Conservation (phyloP, 1,284 basidiomycete genomes). For the Ceratobasidium sp. region DNA sequence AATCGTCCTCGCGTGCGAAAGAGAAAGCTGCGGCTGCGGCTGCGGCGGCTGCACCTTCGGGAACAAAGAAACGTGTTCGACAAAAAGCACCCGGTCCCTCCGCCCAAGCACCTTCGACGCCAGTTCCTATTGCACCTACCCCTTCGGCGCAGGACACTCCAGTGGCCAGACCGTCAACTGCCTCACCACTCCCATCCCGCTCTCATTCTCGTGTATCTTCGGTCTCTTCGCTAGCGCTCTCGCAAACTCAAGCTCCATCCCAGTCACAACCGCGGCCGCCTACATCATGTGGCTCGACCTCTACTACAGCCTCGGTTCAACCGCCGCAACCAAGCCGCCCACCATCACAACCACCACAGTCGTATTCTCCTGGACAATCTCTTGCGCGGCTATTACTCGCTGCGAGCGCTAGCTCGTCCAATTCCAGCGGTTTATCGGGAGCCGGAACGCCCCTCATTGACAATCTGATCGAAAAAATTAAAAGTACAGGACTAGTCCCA, state of each 20-base stretch:
- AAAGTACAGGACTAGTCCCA: not conserved
- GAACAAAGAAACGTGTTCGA: conserved; percentile 7
- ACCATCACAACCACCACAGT: not conserved
- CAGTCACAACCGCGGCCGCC: conserved; percentile 10
- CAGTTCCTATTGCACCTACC: not conserved
- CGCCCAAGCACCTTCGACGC: not conserved
- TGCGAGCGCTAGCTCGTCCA: not conserved
- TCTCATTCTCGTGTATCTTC: conserved; percentile 28
- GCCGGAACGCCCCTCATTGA: conserved; percentile 25
- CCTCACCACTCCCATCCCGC: conserved; percentile 2
- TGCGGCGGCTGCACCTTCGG: conserved; percentile 5
- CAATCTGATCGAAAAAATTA: conserved; percentile 1
- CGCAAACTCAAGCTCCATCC: not conserved
- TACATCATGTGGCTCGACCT: conserved; percentile 2
- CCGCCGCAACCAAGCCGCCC: not conserved
- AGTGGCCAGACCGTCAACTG: not conserved
- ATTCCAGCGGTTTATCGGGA: not conserved
- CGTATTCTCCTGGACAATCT: not conserved
- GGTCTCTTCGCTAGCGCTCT: conserved; percentile 4
- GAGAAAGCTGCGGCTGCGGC: conserved; percentile 21
- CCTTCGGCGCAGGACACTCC: not conserved
- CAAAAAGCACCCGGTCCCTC: not conserved
- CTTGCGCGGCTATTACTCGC: conserved; percentile 27
- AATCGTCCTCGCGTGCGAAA: conserved; percentile 7
- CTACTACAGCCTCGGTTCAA: not conserved